Base-by-base conservation (phyloP, 352 stramenopile genomes). In the Phytophthora fragariae region DNA sequence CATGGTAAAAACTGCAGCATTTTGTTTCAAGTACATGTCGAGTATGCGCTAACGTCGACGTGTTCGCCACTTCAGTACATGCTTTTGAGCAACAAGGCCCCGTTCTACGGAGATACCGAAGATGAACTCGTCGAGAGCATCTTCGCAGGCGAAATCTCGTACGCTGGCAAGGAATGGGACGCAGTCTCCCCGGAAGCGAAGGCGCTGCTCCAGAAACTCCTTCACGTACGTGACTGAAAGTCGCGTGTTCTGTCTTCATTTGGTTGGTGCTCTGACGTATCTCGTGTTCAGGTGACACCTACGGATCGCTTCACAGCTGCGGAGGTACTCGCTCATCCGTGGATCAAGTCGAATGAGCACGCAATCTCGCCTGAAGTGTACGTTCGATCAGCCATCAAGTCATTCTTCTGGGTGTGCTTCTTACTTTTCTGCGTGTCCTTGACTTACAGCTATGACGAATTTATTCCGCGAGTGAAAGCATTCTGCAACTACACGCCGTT, bases 111-210 rank as follows among this genome's bases (percentile, higher is more conserved):
- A 15, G 62, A 83, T 0, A 92, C 79, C 0, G 87, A 95, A 33
- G 88, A 94, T 33, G 84, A 92, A 15, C 62, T 94, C 8, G 85
- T 93, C 46, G 86, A 95, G 46, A 88, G 75, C 56, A 94, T 94
- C 37, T 91, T 93, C 39, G 82, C 83, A 5, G 83, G 80, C 29
- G 88, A 93, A 27, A 71, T 92, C 2, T 70, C 53, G 4, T 94
- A 92, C 62, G 60, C 80, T 12, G 67, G 73, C 9, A 81, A 84
- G 0, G 72, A 82, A 21, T 95, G 88, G 88, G 64, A 86, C 10
- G 71, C 55, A 8, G 64, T 94, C 14, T 95, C 88, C 3, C 31
- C 69, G 0, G 83, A 94, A 68, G 88, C 88, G 17, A 94, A 94
- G 58, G 61, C 81, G 7, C 72, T 95, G 10, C 88, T 95, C 56